Evolutionary conservation across 306 rosid genomes (phyloP).

Genomic region (Alnus glutinosa): DNA sequence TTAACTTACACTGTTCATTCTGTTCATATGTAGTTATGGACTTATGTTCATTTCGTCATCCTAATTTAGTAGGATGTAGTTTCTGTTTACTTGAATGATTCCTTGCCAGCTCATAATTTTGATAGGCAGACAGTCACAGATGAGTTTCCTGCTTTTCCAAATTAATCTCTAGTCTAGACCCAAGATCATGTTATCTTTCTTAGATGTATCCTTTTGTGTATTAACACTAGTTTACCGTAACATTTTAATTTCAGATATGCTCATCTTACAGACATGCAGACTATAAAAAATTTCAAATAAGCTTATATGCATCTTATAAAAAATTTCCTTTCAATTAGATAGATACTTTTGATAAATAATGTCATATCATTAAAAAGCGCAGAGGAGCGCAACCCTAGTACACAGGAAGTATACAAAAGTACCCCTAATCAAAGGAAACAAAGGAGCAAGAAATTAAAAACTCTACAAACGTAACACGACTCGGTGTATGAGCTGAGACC

Average conservation of each 20-base stretch:
- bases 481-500: too few relatives aligned
- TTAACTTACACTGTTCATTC: too few relatives aligned
- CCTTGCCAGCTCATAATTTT: neutral
- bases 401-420: too few relatives aligned
- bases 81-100: neutral
- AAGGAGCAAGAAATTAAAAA: too few relatives aligned
- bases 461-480: too few relatives aligned
- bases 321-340: neutral
- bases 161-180: neutral
- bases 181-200: too few relatives aligned
- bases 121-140: neutral
- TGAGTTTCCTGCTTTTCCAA: neutral
- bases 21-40: neutral
- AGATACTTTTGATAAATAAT: neutral
- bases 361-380: too few relatives aligned
- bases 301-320: neutral
- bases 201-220: neutral
- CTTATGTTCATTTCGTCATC: neutral
- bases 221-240: too few relatives aligned
- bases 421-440: too few relatives aligned
- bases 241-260: too few relatives aligned
- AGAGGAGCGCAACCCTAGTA: too few relatives aligned
- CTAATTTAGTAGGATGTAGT: neutral
- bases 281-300: neutral
- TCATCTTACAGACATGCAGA: too few relatives aligned